Evolutionary conservation across 2,329 filamentous ascomycete species (phyloP), one percentile per base, ranked within the genome.

Genomic region (Ceratocystis lukuohia): DNA sequence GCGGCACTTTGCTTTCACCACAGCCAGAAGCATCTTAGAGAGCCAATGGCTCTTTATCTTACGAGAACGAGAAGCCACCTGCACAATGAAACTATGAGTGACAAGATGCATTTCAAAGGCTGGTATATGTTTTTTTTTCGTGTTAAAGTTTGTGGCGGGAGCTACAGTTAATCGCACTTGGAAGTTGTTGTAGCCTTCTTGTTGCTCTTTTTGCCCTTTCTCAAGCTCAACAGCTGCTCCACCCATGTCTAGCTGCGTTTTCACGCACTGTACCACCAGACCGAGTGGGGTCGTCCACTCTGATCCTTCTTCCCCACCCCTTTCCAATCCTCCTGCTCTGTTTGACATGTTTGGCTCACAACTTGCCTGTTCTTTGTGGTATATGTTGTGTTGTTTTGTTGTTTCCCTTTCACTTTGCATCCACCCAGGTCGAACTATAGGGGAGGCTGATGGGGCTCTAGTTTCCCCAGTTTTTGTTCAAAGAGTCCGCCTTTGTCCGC

Each of bases 291-390:
- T 25, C 61, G 17, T 48, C 44, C 44, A 66, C 62, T 61, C 65
- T 25, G 59, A 66, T 66, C 59, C 59, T 53, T 48, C 20, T 37
- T 61, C 64, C 64, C 64, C 64, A 66, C 59, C 64, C 33, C 56
- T 53, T 25, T 25, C 25, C 48, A 12, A 33, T 20, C 20, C 22
- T 30, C 50, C 48, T 65, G 50, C 64, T 41, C n/a, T 59, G 56
- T 33, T 59, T 59, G 28, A 33, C 56, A 59, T 33, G 22, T 4
- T 61, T 56, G 46, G 25, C 57, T 53, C 63, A 56, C 25, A 28
- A 20, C 63, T 57, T 57, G 17, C 53, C 62, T 37, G 48, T 65
- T 33, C 57, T 48, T 65, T 65, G 56, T 65, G 56, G 44, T 20
- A 4, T 41, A 10, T 41, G 37, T 4, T 41, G 37, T 41, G 37